A percentile compares a stretch with the other conserved stretches of the same genome.
Evolutionary conservation across 2,329 filamentous ascomycete genomes (phyloP).

Genomic region (Calonectria henricotiae): DNA sequence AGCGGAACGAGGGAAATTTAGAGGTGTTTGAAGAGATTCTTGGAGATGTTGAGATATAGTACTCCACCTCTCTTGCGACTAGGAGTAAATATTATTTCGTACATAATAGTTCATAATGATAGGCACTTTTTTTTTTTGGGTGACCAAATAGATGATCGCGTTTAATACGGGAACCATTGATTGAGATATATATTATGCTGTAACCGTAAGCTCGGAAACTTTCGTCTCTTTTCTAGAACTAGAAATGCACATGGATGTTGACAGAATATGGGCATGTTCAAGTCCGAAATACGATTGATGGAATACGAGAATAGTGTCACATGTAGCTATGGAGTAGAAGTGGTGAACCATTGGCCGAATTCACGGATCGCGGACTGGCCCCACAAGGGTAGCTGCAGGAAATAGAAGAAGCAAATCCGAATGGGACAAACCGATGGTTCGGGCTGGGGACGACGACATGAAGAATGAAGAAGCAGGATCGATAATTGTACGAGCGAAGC

Average conservation of each 20-base stretch:
- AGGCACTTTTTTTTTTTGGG: not conserved
- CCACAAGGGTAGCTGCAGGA: slow-evolving; percentile 6
- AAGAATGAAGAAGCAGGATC: not conserved
- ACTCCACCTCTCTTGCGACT: not conserved
- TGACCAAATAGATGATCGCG: not conserved
- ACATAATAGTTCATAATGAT: too few relatives aligned
- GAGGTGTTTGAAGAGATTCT: slow-evolving; percentile 66
- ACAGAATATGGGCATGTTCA: not conserved
- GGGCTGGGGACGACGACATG: slow-evolving; percentile 4
- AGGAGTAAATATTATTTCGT: not conserved
- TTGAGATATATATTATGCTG: not conserved
- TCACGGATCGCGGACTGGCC: not conserved
- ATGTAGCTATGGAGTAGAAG: not conserved
- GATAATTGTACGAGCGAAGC: not conserved
- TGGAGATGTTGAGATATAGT: slow-evolving; percentile 56
- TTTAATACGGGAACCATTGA: not conserved
- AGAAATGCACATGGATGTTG: not conserved
- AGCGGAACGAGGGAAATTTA: slow-evolving; percentile 65
- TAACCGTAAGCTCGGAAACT: not conserved
- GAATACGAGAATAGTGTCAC: slow-evolving; percentile 8
- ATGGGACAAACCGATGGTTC: slow-evolving; percentile 22
- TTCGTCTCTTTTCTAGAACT: slow-evolving; percentile 4
- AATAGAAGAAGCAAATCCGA: slow-evolving; percentile 11
- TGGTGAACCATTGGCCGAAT: not conserved
- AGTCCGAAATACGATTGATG: not conserved